phyloP scores from a whole-genome alignment of 2,329 filamentous ascomycete species.

The Arachnopeziza araneosa region DNA sequence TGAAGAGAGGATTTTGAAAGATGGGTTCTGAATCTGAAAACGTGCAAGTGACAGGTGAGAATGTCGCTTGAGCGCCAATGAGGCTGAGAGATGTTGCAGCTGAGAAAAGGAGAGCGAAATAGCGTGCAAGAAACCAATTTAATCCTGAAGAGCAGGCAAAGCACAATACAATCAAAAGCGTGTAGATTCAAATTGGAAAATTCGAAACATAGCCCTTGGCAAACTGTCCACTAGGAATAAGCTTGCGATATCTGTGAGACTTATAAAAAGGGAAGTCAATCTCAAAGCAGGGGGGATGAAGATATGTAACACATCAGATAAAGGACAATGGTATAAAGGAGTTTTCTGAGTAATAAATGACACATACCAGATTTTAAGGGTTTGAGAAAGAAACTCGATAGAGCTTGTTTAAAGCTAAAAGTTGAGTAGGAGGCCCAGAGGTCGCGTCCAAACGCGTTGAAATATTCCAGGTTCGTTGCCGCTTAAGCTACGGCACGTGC shows the following conservation, averaged over 20 bases:
- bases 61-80: background rate
- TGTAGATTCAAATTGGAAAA: background rate
- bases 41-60: background rate
- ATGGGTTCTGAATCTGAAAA: background rate
- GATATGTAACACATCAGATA: background rate
- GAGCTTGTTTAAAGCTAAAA: no score
- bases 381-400: no score
- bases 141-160: background rate
- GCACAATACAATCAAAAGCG: background rate
- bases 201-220: background rate
- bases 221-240: background rate
- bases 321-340: background rate
- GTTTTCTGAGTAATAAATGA: background rate
- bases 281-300: background rate
- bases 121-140: background rate
- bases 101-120: background rate
- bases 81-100: background rate
- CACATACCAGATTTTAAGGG: background rate
- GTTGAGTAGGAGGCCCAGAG: no score
- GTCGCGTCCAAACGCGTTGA: no score
- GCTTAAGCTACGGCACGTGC: no score
- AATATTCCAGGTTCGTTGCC: no score
- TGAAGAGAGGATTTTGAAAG: background rate
- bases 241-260: background rate
- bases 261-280: background rate